Evolutionary conservation across 805 yeast genomes (phyloP).

Genomic region (Spathaspora boniae): DNA sequence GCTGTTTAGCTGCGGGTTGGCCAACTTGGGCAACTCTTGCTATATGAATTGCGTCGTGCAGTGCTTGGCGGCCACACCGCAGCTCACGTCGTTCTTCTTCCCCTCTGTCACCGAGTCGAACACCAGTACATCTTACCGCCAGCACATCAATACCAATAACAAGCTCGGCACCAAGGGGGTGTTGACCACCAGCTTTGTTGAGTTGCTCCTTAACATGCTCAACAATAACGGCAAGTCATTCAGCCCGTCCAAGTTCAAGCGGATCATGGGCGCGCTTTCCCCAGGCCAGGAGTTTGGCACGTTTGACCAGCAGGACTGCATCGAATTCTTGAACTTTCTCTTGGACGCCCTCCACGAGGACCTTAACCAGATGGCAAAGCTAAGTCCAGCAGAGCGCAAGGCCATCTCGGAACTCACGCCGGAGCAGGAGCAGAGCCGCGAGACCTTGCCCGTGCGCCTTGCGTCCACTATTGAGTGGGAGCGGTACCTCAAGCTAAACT

Average conservation of each 20-base stretch:
- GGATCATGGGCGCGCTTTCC: constrained; percentile 64
- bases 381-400: constrained; percentile 28
- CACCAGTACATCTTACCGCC: constrained; percentile 48
- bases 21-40: constrained; percentile 86
- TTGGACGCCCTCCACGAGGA: constrained; percentile 83
- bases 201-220: constrained; percentile 53
- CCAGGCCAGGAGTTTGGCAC: constrained; percentile 56
- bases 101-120: constrained; percentile 22
- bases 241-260: constrained; percentile 64
- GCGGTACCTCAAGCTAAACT: constrained; percentile 71
- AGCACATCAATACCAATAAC: constrained; percentile 69
- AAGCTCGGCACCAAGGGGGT: constrained; percentile 79
- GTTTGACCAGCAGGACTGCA: constrained; percentile 79
- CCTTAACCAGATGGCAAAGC: constrained; percentile 57
- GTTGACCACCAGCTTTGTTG: constrained; percentile 65
- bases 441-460: constrained; percentile 65
- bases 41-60: constrained; percentile 91
- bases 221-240: constrained; percentile 44
- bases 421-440: constrained; percentile 71
- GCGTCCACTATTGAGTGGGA: constrained; percentile 95
- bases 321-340: constrained; percentile 72
- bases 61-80: constrained; percentile 72
- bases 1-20: constrained; percentile 63
- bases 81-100: constrained; percentile 60
- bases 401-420: constrained; percentile 44